A percentile compares a stretch with the other conserved stretches of the same genome.
phyloP scores from a whole-genome alignment of 2,329 filamentous ascomycete species.

The Shiraia bambusicola region DNA sequence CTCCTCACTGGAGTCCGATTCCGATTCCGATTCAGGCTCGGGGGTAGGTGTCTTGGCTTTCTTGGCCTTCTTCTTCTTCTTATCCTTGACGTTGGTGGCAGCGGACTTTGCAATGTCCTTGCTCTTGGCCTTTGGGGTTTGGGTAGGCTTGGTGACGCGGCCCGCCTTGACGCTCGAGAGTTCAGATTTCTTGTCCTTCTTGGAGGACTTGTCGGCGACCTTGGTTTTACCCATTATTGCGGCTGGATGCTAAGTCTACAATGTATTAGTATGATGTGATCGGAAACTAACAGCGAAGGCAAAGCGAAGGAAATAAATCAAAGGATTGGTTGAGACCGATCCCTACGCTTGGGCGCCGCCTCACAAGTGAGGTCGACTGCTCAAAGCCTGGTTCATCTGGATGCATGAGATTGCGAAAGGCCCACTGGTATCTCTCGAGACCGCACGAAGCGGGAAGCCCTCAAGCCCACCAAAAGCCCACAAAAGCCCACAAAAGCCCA shows the following conservation, averaged over 20 bases:
- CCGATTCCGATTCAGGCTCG: constrained; percentile 47
- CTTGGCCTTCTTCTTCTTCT: constrained; percentile 56
- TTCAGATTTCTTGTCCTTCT: constrained; percentile 62
- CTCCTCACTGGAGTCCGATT: constrained; percentile 40
- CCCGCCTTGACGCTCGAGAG: constrained; percentile 65
- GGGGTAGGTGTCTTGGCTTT: constrained; percentile 53
- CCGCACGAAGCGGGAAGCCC: constrained; percentile 42
- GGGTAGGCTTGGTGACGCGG: constrained; percentile 66
- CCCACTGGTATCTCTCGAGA: constrained; percentile 47
- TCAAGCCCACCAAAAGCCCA: constrained; percentile 50
- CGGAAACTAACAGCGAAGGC: constrained; percentile 3
- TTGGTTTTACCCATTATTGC: constrained; percentile 43
- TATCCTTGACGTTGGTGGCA: too few relatives aligned
- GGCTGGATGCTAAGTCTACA: constrained; percentile 30
- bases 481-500: constrained; percentile 51
- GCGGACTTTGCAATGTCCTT: constrained; percentile 64
- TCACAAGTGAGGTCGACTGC: constrained; percentile 19
- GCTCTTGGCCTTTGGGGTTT: constrained; percentile 66
- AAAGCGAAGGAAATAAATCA: constrained; percentile 18
- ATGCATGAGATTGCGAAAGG: constrained; percentile 47
- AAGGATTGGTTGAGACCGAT: constrained; percentile 21
- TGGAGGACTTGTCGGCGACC: constrained; percentile 34
- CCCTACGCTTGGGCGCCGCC: constrained; percentile 28
- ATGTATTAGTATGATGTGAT: constrained; percentile 33
- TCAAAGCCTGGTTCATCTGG: constrained; percentile 40